Base-by-base conservation (phyloP, 2,329 filamentous ascomycete genomes). In the Dothistroma pini region DNA sequence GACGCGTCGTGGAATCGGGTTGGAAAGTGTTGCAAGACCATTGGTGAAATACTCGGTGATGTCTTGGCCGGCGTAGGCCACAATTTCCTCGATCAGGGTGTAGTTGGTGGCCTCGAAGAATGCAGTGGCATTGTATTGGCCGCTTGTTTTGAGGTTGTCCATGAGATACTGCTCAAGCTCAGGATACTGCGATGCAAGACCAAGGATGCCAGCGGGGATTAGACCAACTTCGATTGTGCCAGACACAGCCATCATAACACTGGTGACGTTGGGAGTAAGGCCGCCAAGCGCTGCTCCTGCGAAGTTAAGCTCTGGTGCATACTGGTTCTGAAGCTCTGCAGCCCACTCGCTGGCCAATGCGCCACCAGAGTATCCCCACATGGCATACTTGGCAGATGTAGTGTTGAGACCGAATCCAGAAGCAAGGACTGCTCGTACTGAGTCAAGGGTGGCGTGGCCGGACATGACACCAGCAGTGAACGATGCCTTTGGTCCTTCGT, bases 341-440 rank as follows among this genome's bases (percentile, higher is more conserved):
- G 83, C 83, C 75, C 78, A 83, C 32, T 80, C 81, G 2, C 75
- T 79, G 0, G 82, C 82, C 19, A 85, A 63, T 1, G 78, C 78
- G 4, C 83, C 83, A 2, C 84, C 84, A 0, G 80, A 83, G 66
- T 85, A 86, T 0, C 84, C 84, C 81, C 81, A 85, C 63, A 70
- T 66, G 0, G 78, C 71, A 14, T 72, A 67, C 1, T 60, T 58
- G 1, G 65, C 66, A 9, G 60, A 58, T 41, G 65, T 63, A 2
- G 61, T 12, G 3, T 56, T 53, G 8, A 70, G 59, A 7, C 67
- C 69, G 22, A 68, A 67, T 2, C 65, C 67, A 14, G 63, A 68
- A 4, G 68, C 62, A 12, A 79, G 63, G 0, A 77, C 74, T 4
- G 79, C 79, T 11, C 80, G 76, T 1, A 81, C 67, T 2, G 72